phyloP scores from a whole-genome alignment of 768 basidiomycete species.

The Royoungia palumana region DNA sequence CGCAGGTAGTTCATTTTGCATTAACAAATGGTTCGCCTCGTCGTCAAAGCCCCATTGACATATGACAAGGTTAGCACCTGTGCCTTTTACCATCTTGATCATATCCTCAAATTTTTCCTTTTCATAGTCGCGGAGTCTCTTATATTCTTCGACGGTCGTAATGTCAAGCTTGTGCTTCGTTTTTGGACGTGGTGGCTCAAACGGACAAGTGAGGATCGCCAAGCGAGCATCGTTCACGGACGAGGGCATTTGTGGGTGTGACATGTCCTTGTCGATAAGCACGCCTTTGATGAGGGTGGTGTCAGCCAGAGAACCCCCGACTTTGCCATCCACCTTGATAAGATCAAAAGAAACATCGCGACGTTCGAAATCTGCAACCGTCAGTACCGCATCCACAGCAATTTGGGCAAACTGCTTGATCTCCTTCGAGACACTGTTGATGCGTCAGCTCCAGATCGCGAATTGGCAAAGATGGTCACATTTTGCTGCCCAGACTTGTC shows the following conservation, averaged over 20 bases:
- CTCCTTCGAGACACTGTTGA: constrained; percentile 88
- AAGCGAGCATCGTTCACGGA: constrained; percentile 84
- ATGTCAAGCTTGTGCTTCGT: constrained; percentile 99
- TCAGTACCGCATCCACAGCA: constrained; percentile 93
- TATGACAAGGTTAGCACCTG: constrained; percentile 97
- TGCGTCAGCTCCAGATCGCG: not conserved
- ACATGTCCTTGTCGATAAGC: constrained; percentile 99
- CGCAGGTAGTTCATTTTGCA: constrained; percentile 97
- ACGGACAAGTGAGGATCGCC: constrained; percentile 97
- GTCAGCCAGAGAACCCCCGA: constrained; percentile 94
- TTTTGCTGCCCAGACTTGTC: constrained; percentile 97
- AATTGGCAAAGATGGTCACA: constrained; percentile 47
- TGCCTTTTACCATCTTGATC: constrained; percentile 94
- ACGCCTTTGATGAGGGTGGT: constrained; percentile 95
- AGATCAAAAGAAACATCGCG: constrained; percentile 96
- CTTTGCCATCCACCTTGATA: constrained; percentile 99
- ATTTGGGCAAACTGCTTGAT: constrained; percentile 95
- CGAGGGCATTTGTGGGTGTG: constrained; percentile 96
- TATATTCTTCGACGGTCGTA: constrained; percentile 94
- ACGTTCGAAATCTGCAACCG: constrained; percentile 92
- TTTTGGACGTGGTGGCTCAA: constrained; percentile 98
- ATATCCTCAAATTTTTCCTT: constrained; percentile 95
- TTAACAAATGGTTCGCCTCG: constrained; percentile 95
- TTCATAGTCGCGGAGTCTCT: constrained; percentile 91
- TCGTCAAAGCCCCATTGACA: constrained; percentile 99